These are phyloP conservation scores for Paxillus involutus DNA, from an alignment of 768 basidiomycete species.

Conservation along the genomic window DNA sequence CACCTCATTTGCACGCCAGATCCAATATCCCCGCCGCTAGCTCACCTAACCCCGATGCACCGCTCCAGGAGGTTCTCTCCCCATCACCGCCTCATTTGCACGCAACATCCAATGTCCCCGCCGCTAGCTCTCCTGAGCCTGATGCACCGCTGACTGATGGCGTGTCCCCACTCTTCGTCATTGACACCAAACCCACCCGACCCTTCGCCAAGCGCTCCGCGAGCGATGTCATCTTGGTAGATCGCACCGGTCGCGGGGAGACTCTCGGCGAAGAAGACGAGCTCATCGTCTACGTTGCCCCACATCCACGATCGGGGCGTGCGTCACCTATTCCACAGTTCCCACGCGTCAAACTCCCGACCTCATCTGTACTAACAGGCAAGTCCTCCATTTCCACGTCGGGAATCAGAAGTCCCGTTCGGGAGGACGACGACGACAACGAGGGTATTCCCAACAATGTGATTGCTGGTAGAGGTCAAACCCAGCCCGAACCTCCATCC, in stretches of 20 bases:
- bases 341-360: conserved; percentile 16
- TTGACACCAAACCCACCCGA: conserved; percentile 40
- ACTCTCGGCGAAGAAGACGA: conserved; percentile 52
- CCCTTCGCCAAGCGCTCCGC: conserved; percentile 3
- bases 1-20: neutral
- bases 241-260: conserved; percentile 15
- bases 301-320: conserved; percentile 52
- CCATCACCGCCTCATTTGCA: neutral
- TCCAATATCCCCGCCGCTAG: neutral
- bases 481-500: conserved; percentile 14
- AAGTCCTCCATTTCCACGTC: conserved; percentile 1
- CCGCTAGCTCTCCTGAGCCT: neutral
- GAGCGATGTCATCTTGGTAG: conserved; percentile 24
- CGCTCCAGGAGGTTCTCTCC: no score
- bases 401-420: conserved; percentile 6
- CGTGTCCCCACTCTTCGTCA: conserved; percentile 23
- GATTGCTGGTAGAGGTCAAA: neutral
- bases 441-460: neutral
- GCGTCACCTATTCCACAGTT: conserved; percentile 13
- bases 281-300: conserved; percentile 75
- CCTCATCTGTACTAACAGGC: conserved; percentile 28
- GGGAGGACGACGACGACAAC: conserved; percentile 5
- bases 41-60: neutral
- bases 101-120: neutral
- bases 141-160: neutral